Conservation (phyloP, 441 rosid species). For the Rhodomyrtus psidioides region DNA sequence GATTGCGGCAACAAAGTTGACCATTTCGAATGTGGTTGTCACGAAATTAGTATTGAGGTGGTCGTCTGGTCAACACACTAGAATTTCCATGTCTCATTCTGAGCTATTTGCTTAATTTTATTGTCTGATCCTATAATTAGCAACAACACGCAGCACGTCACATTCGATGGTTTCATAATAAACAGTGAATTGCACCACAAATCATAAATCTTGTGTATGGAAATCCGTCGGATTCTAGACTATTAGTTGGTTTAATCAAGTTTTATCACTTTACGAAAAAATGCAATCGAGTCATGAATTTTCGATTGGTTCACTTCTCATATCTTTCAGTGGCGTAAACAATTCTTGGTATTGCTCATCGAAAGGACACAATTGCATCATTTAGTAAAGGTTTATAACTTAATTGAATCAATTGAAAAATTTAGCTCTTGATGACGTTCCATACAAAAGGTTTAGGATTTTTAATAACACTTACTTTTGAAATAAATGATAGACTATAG, state of each 20-base stretch:
- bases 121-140: too few relatives aligned
- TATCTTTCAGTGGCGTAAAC: rapidly evolving
- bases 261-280: not conserved
- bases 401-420: not conserved
- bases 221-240: rapidly evolving
- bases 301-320: not conserved
- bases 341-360: rapidly evolving
- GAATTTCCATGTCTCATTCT: not conserved
- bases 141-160: not conserved
- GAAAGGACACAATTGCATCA: not conserved
- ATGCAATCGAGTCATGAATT: not conserved
- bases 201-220: not conserved
- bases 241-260: not conserved
- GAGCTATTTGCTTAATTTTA: not conserved
- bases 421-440: not conserved
- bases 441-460: not conserved
- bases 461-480: not conserved
- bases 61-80: not conserved
- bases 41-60: not conserved
- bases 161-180: not conserved
- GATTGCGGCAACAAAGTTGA: not conserved
- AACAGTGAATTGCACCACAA: not conserved
- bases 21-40: not conserved
- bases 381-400: not conserved
- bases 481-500: not conserved